Evolutionary conservation across 768 basidiomycete species (phyloP), one percentile per base, ranked within the genome.

Genomic region (Russula olivacea): DNA sequence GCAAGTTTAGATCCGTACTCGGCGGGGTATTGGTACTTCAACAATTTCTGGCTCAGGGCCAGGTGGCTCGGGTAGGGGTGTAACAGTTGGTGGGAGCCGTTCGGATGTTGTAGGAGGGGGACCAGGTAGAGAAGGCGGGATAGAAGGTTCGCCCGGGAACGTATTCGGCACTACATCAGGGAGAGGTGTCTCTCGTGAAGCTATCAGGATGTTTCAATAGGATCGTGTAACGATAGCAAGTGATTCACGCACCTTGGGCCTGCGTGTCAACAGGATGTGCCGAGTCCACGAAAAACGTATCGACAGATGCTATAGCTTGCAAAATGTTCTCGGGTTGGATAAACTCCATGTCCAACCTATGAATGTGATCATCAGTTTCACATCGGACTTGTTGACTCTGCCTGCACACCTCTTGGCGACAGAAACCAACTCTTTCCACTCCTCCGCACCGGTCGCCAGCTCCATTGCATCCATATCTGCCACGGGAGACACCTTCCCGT

Each of bases 101-200:
- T 50, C 58, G n/a, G 58, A 55, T 34, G 36, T 10, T 30, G 53
- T 15, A 30, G 15, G 51, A 6, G 15, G 4, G 25, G 57, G 23
- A 38, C 14, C 12, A n/a, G 9, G 30, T 4, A 56, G 23, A 17
- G 77, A 73, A 19, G 73, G 72, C 9, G 30, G 30, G 9, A 78
- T 61, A 5, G 81, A 79, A 0, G 80, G 79, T 64, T 86, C 85
- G 21, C 79, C 76, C 3, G 79, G 75, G 64, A 78, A 76, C 0
- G 83, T 80, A 62, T 84, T 86, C 4, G 80, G 80, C 12, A 85
- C 73, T 41, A 77, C 74, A 50, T 80, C 77, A 1, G 83, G 83
- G 0, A 82, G 73, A 10, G 78, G 71, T 4, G 81, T 79, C 19
- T 68, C 72, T 28, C 67, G 67, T 51, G 51, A 45, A 57, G 45